Conservation (phyloP, 1,139 yeast genomes). For the Spathaspora jeffriesii region DNA sequence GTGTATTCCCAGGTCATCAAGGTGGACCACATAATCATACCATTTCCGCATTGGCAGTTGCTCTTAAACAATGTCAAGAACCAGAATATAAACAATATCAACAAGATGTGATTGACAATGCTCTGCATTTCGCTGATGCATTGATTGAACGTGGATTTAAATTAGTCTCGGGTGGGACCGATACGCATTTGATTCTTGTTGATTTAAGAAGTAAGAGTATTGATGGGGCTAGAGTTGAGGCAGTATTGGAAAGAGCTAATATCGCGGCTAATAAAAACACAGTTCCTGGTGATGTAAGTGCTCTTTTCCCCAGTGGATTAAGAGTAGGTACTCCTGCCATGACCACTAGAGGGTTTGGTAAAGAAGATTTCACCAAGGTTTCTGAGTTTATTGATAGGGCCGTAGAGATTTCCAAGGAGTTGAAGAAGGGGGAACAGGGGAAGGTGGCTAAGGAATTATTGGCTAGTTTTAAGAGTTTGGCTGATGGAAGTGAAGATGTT, state of each 20-base stretch:
- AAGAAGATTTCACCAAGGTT: slow-evolving; percentile 74
- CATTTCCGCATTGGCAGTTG: slow-evolving; percentile 93
- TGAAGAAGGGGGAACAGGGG: slow-evolving; percentile 63
- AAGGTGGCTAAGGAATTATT: slow-evolving; percentile 63
- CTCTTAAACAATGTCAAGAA: slow-evolving; percentile 83
- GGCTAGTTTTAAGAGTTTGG: slow-evolving; percentile 63
- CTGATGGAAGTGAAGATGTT: slow-evolving; percentile 58
- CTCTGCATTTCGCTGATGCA: slow-evolving; percentile 72
- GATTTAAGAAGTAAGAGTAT: slow-evolving; percentile 82
- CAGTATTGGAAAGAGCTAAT: slow-evolving; percentile 84
- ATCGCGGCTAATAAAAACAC: slow-evolving; percentile 97
- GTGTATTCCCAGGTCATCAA: slow-evolving; percentile 98
- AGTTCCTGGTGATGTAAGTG: slow-evolving; percentile 95
- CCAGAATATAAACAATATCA: slow-evolving; percentile 91
- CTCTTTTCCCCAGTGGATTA: slow-evolving; percentile 92
- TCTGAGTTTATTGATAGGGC: slow-evolving; percentile 80
- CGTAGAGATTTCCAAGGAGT: slow-evolving; percentile 61
- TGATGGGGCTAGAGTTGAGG: slow-evolving; percentile 96
- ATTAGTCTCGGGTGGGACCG: slow-evolving; percentile 91
- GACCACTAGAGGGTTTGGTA: slow-evolving; percentile 94
- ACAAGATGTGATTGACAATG: slow-evolving; percentile 77
- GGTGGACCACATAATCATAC: slow-evolving; percentile 99
- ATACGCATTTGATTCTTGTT: slow-evolving; percentile 88
- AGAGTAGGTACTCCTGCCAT: slow-evolving; percentile 98
- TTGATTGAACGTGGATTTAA: slow-evolving; percentile 68